Conservation (phyloP, 164 flowering plant species). For the Echeveria elegans region DNA sequence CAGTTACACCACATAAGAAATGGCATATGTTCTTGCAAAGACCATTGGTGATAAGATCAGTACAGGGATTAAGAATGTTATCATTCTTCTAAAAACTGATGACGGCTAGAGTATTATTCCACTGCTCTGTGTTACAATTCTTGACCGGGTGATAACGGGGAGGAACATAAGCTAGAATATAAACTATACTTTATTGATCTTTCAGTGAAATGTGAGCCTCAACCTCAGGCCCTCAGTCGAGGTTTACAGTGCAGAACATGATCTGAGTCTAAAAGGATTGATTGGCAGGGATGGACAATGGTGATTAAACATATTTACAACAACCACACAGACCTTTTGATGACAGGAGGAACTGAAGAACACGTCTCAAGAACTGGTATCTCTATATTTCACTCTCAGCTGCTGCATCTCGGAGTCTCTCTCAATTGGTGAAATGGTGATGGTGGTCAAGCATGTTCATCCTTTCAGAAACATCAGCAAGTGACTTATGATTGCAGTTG, state of each 20-base stretch:
- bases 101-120: neutral
- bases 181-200: neutral
- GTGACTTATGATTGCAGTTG: neutral
- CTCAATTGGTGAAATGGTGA: no score
- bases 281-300: no score
- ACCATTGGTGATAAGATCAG: slow-evolving; percentile 27
- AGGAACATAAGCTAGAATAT: neutral
- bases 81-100: neutral
- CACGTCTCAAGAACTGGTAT: neutral
- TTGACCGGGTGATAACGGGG: neutral
- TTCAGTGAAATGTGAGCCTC: no score
- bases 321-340: neutral
- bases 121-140: no score
- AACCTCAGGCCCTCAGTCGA: neutral
- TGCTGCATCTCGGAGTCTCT: no score
- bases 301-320: neutral
- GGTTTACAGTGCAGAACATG: neutral
- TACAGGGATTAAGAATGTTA: neutral
- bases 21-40: slow-evolving; percentile 62
- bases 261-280: neutral
- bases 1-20: slow-evolving; percentile 52
- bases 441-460: no score
- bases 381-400: no score
- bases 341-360: neutral
- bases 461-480: neutral